A percentile compares a stretch with the other conserved stretches of the same genome.
These are phyloP conservation scores for Epichloe gansuensis DNA, from an alignment of 2,329 filamentous ascomycete genomes.

Conservation along the genomic window DNA sequence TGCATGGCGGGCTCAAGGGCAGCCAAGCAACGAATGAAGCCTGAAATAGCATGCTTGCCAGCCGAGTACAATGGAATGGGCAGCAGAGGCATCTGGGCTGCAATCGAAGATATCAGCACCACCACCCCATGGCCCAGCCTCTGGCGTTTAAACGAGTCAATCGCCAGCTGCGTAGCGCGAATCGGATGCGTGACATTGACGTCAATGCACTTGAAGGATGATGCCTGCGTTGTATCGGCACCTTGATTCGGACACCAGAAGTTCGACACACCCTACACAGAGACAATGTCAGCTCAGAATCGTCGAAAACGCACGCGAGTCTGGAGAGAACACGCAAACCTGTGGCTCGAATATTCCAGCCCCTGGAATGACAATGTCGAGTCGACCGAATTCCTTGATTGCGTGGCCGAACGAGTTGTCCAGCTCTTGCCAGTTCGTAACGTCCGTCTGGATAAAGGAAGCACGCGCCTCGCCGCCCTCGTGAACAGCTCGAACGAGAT, in stretches of 20 bases:
- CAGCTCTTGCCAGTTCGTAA: conserved; percentile 21
- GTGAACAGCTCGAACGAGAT: background rate
- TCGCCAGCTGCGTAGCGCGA: conserved; percentile 18
- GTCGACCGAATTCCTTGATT: conserved; percentile 4
- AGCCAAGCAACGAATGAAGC: conserved; percentile 21
- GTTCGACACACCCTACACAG: conserved; percentile 1
- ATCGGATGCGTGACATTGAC: conserved; percentile 22
- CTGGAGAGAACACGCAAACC: background rate
- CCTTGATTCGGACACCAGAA: conserved; percentile 2
- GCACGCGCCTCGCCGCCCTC: conserved; percentile 12
- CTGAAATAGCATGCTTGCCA: conserved; percentile 16
- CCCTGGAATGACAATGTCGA: conserved; percentile 4
- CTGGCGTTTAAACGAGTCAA: conserved; percentile 14
- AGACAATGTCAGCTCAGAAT: background rate
- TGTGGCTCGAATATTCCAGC: conserved; percentile 4
- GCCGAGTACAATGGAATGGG: conserved; percentile 17
- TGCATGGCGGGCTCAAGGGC: conserved; percentile 17
- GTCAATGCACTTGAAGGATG: conserved; percentile 10
- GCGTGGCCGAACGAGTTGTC: conserved; percentile 17
- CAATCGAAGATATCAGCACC: conserved; percentile 17
- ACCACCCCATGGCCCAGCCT: conserved; percentile 12
- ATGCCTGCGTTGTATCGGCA: conserved; percentile 1
- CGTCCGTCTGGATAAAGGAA: conserved; percentile 25
- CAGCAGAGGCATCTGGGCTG: conserved; percentile 13
- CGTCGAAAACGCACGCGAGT: background rate